Conservation (phyloP, 2,329 filamentous ascomycete genomes). For the Xylariomycetidae sp. region DNA sequence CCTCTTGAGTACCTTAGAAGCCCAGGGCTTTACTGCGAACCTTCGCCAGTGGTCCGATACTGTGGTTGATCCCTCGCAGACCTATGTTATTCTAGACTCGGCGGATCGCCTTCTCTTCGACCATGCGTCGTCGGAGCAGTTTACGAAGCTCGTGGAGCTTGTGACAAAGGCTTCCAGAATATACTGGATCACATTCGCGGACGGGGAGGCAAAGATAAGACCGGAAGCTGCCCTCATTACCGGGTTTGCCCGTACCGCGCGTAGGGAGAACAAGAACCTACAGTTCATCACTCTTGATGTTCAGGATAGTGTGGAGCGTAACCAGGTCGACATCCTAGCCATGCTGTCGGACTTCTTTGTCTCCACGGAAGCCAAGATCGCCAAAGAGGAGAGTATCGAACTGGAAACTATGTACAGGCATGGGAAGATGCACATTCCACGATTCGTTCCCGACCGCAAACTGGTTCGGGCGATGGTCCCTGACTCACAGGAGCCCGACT, state of each 20-base stretch:
- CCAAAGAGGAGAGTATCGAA: slow-evolving; percentile 19
- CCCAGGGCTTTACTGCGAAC: slow-evolving; percentile 16
- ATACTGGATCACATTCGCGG: too few relatives aligned
- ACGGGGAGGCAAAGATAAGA: too few relatives aligned
- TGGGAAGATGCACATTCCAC: too few relatives aligned
- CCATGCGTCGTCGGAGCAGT: slow-evolving; percentile 20
- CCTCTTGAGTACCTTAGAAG: too few relatives aligned
- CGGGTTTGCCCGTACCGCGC: slow-evolving; percentile 40
- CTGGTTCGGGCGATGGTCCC: too few relatives aligned
- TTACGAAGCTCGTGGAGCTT: slow-evolving; percentile 22
- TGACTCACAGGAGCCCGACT: too few relatives aligned
- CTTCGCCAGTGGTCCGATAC: too few relatives aligned
- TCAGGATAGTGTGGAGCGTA: slow-evolving; percentile 30
- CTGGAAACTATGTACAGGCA: too few relatives aligned
- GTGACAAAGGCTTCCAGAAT: slow-evolving; percentile 18
- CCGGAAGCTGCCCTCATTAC: slow-evolving; percentile 37
- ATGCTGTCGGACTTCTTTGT: slow-evolving; percentile 23
- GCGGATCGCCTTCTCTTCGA: slow-evolving; percentile 22
- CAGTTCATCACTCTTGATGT: slow-evolving; percentile 42
- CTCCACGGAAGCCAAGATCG: slow-evolving; percentile 19
- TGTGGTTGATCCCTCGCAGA: too few relatives aligned
- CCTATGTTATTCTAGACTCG: too few relatives aligned
- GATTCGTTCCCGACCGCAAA: too few relatives aligned
- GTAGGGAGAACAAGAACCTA: slow-evolving; percentile 39
- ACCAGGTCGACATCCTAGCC: slow-evolving; percentile 4